Conservation (phyloP, 129 eudicot genomes). For the Helianthus tuberosus region DNA sequence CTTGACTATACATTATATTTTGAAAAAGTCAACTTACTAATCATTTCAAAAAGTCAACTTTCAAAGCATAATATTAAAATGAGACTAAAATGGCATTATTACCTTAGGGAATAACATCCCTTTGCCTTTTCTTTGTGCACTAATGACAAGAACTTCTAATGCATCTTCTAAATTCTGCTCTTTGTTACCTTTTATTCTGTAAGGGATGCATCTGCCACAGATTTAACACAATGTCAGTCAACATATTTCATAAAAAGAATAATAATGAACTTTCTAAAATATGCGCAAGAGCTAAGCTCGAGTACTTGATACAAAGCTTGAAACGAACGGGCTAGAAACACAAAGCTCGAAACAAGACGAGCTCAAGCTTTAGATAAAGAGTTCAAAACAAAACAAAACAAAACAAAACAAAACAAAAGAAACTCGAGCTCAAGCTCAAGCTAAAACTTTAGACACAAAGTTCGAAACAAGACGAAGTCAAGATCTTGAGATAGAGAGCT, state of each 20-base stretch:
- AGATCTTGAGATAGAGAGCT: too few species aligned
- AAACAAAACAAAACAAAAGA: too few species aligned
- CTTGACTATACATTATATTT: not conserved
- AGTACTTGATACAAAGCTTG: too few species aligned
- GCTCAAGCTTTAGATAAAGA: too few species aligned
- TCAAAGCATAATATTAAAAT: not conserved
- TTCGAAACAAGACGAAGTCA: too few species aligned
- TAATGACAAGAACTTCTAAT: conserved; percentile 82
- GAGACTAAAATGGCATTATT: conserved; percentile 16
- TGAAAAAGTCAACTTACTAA: conserved; percentile 27
- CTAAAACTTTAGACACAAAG: too few species aligned
- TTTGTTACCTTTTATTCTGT: conserved; percentile 50
- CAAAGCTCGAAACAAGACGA: too few species aligned
- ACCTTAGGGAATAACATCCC: conserved; percentile 94
- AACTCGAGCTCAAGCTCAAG: too few species aligned
- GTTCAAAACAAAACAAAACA: too few species aligned
- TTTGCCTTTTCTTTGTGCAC: conserved; percentile 78
- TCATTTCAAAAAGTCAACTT: not conserved
- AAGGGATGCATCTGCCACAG: conserved; percentile 75
- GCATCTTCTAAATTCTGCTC: conserved; percentile 49
- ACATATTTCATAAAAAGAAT: not conserved
- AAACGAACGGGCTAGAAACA: too few species aligned
- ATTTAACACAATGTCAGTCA: conserved; percentile 2
- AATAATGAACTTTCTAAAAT: not conserved
- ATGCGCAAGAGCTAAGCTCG: too few species aligned